Evolutionary conservation across 2,329 filamentous ascomycete genomes (phyloP).

Genomic region (Curvularia lunata): DNA sequence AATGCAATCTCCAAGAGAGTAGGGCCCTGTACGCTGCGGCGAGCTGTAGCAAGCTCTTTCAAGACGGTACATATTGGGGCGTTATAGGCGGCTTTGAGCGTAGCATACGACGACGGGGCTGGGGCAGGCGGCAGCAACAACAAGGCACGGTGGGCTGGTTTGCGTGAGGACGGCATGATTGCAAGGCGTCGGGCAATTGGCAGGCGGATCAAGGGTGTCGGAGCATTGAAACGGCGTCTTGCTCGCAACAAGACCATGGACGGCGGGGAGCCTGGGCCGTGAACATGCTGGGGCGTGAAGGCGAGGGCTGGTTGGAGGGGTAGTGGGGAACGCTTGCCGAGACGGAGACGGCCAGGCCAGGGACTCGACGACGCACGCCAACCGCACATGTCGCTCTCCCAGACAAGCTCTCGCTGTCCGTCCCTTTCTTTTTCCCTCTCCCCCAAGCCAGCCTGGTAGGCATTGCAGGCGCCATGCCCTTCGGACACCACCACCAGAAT

Average conservation of each 20-base stretch:
- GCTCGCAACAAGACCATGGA: conserved; percentile 13
- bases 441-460: conserved; percentile 11
- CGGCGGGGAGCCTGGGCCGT: background rate
- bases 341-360: conserved; percentile 18
- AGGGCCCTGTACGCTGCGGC: conserved; percentile 35
- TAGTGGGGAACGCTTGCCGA: conserved; percentile 19
- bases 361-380: conserved; percentile 9
- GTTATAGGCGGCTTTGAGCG: conserved; percentile 53
- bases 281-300: conserved; percentile 1
- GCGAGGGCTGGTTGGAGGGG: conserved; percentile 14
- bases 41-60: conserved; percentile 47
- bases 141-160: conserved; percentile 37
- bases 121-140: conserved; percentile 56
- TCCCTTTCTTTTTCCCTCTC: conserved; percentile 5
- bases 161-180: conserved; percentile 38
- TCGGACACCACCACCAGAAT: conserved; percentile 47
- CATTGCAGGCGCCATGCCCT: conserved; percentile 44
- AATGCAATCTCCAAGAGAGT: conserved; percentile 67
- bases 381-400: conserved; percentile 11
- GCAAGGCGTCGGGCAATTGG: conserved; percentile 26
- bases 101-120: conserved; percentile 47
- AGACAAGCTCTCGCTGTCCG: conserved; percentile 15
- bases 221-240: conserved; percentile 7
- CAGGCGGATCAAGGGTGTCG: conserved; percentile 1
- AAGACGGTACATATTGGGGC: conserved; percentile 53